These are phyloP conservation scores for Zasmidium cellare DNA, from an alignment of 2,329 filamentous ascomycete species.

Conservation along the genomic window DNA sequence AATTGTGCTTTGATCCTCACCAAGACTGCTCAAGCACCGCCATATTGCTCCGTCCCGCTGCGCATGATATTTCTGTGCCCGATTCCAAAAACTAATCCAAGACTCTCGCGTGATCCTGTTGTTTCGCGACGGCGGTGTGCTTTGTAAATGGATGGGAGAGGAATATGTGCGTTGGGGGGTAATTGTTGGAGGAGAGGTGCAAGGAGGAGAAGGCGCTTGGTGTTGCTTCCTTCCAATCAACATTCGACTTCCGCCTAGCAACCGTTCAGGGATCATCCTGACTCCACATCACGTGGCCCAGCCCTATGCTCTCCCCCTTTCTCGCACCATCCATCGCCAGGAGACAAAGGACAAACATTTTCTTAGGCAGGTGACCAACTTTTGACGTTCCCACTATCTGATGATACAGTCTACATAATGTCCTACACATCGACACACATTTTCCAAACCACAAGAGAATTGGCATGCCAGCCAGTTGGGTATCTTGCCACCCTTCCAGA, in stretches of 20 bases:
- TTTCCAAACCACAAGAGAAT: not conserved
- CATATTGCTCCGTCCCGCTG: constrained; percentile 15
- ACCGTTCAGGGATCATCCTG: not conserved
- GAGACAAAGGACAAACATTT: no score
- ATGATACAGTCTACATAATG: not conserved
- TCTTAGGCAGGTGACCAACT: not conserved
- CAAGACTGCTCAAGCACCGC: constrained; percentile 54
- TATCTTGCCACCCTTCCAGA: not conserved
- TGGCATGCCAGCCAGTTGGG: not conserved
- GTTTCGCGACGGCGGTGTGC: not conserved
- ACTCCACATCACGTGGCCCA: not conserved
- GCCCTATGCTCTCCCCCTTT: not conserved
- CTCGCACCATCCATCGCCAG: no score
- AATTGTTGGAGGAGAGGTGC: not conserved
- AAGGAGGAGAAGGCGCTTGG: not conserved
- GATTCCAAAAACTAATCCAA: not conserved
- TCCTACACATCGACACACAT: not conserved
- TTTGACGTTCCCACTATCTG: not conserved
- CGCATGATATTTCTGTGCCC: not conserved
- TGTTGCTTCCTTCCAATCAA: not conserved
- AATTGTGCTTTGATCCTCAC: constrained; percentile 7
- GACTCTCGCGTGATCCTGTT: not conserved
- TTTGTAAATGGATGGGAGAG: not conserved
- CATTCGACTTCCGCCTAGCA: not conserved
- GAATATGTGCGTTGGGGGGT: not conserved